Base-by-base conservation (phyloP, 257 asterid genomes). In the Capsicum pubescens region DNA sequence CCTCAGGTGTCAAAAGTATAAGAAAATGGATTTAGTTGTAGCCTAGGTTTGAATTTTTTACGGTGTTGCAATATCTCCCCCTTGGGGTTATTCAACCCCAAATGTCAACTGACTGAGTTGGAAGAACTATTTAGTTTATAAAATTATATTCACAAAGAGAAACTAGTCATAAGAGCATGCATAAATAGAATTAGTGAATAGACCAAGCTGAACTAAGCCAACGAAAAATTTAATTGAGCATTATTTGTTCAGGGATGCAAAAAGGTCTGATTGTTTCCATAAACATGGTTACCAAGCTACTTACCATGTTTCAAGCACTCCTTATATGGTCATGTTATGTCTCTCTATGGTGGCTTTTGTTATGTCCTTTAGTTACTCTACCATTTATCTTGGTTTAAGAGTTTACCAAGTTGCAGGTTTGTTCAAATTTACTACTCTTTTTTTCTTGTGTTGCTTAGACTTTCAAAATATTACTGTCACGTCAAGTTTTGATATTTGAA, bases 311-410 rank as follows among this genome's bases (percentile, higher is more conserved):
- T 91, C 94, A 12, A 92, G 90, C 87, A 89, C 88, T 80, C 95
- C 93, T 1, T 93, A 89, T 83, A 93, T 92, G n/a, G n/a, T n/a
- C n/a, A n/a, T 92, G 90, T 93, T 48, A 91, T 91, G n/a, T 93
- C 98, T 93, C 19, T 93, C 98, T 1, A 90, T 93, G 8, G 90
- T 93, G 15, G 98, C 98, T 26, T 93, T 97, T 1, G 54, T 92
- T 68, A 93, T 93, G 98, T 93, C 97, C 44, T 93, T 93, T 57
- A 90, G 95, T 64, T 93, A 93, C 79, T 92, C 97, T 81, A n/a
- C 91, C 46, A 90, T 92, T 82, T 95, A 94, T 8, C 83, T 93
- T 66, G 96, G 93, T 83, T 94, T 93, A 36, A 93, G 96, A 16
- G 76, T 93, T 26, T 90, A 86, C 35, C 87, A 87, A 92, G 94